phyloP scores from a whole-genome alignment of 129 eudicot species.

The Artemisia argyi region DNA sequence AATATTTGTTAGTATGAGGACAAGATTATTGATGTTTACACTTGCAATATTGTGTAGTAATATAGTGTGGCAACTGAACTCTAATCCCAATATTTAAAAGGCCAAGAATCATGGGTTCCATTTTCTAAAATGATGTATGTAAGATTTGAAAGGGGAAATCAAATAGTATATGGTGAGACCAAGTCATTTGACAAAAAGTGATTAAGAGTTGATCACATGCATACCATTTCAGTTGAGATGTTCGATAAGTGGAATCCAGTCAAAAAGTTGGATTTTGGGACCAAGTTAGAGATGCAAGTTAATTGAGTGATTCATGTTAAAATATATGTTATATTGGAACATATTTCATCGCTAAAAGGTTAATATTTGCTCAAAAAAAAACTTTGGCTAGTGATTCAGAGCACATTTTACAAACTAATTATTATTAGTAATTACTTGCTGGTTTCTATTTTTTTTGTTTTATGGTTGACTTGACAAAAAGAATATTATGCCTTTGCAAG shows the following conservation, averaged over 20 bases:
- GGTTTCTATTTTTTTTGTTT: too few species aligned
- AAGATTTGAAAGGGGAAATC: neutral
- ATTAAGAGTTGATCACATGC: conserved; percentile 34
- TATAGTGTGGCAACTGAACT: conserved; percentile 20
- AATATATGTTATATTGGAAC: neutral
- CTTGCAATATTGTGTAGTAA: conserved; percentile 26
- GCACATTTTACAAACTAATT: too few species aligned
- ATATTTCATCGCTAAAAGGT: neutral
- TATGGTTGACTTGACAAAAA: too few species aligned
- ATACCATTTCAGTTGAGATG: conserved; percentile 26
- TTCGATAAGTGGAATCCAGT: conserved; percentile 33
- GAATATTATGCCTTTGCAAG: too few species aligned
- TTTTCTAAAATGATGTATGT: conserved; percentile 19
- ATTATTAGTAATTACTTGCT: too few species aligned
- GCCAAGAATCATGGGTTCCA: conserved; percentile 32
- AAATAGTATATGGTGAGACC: conserved; percentile 4
- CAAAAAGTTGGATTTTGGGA: conserved; percentile 28
- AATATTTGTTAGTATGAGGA: conserved; percentile 33
- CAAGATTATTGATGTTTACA: conserved; percentile 41
- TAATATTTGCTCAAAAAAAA: too few species aligned
- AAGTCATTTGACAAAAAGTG: conserved; percentile 11
- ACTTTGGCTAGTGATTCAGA: too few species aligned
- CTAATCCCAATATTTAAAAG: conserved; percentile 29
- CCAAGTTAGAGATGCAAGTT: conserved; percentile 9
- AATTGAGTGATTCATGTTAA: neutral